Base-by-base conservation (phyloP, 2,329 filamentous ascomycete genomes). In the Calonectria pauciramosa region DNA sequence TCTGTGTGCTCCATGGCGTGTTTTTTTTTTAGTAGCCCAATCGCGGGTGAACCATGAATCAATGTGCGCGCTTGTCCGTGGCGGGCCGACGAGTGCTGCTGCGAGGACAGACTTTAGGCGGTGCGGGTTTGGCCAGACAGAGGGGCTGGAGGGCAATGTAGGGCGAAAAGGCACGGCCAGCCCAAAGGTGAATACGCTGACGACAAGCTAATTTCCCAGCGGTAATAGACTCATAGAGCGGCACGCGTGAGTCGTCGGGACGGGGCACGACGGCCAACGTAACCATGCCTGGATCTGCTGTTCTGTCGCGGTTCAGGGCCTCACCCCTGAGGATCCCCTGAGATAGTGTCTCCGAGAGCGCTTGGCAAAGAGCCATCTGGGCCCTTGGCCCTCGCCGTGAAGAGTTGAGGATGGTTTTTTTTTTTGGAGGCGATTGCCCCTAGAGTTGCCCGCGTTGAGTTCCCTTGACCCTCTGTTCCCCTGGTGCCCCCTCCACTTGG, bases 161-260 rank as follows among this genome's bases (percentile, higher is more conserved):
- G 60, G 71, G 66, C 36, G 38, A 66, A 18, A 59, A 73, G 41
- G 60, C 66, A 65, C 49, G 63, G n/a, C 59, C 28, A 51, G 16
- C 47, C 34, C 26, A 47, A 16, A 67, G n/a, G 69, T 66, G 71
- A 67, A 66, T 63, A 67, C 51, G 69, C 73, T 73, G 75, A 76
- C 75, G 70, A 76, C 70, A 36, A 66, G 66, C 36, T 65, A 76
- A 76, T 76, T 75, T 77, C 75, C 75, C 75, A 69, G 63, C 49
- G 63, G 63, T 34, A 63, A 63, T 63, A 63, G 56, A 63, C 56
- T 63, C 52, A 56, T 63, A 63, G 36, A 63, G 56, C 36, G 34
- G 56, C 56, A 63, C 56, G 56, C 32, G 56, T 63, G 56, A 38
- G 60, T 65, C 28, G 38, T 49, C 38, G 18, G 38, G 38, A 49